Evolutionary conservation across 2,329 filamentous ascomycete genomes (phyloP).

Genomic region (Dryadomyces sulphureus): DNA sequence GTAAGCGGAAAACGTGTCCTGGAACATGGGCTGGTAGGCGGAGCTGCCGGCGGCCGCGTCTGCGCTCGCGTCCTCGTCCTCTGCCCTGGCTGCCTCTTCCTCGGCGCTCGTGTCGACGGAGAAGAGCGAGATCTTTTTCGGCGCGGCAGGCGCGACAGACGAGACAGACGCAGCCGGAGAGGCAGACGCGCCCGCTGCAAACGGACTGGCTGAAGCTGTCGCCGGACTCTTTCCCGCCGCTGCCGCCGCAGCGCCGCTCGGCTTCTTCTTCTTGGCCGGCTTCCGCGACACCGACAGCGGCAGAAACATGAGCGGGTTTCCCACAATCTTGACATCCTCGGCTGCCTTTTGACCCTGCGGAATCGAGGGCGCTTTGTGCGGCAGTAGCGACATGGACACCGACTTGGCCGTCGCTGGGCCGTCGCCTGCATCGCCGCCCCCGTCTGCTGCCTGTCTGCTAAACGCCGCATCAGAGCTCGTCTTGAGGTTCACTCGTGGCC

Average conservation of each 20-base stretch:
- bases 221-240: conserved; percentile 2
- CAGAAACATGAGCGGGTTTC: conserved; percentile 76
- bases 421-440: neutral
- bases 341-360: conserved; percentile 41
- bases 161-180: neutral
- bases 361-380: conserved; percentile 30
- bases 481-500: conserved; percentile 58
- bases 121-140: conserved; percentile 55
- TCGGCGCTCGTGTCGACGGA: conserved; percentile 41
- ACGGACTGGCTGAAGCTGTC: conserved; percentile 8
- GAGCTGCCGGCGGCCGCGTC: conserved; percentile 4
- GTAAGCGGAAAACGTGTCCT: conserved; percentile 16
- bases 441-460: conserved; percentile 20
- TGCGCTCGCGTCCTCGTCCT: conserved; percentile 3
- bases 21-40: conserved; percentile 42
- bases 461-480: conserved; percentile 77
- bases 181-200: conserved; percentile 2
- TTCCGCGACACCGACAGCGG: conserved; percentile 74
- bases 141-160: conserved; percentile 11
- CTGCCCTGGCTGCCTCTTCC: conserved; percentile 13
- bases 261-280: conserved; percentile 44
- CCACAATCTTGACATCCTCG: conserved; percentile 53
- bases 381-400: conserved; percentile 21
- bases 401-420: conserved; percentile 4
- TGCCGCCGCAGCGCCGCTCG: conserved; percentile 6